Conservation (phyloP, 495 filamentous ascomycete genomes). For the Daldinia grandis region DNA sequence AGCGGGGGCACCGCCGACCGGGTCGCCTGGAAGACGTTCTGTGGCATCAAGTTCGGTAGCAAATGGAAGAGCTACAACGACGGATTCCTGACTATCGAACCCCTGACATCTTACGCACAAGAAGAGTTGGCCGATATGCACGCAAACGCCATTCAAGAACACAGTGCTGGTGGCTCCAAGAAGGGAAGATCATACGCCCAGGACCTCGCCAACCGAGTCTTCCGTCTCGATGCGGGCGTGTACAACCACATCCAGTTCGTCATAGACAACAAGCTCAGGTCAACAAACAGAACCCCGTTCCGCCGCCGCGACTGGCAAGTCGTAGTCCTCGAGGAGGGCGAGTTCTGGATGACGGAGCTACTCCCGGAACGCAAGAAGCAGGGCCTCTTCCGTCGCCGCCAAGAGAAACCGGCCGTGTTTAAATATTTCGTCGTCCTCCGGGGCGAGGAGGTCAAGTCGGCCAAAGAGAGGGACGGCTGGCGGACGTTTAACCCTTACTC, state of each 20-base stretch:
- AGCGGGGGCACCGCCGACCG: not conserved
- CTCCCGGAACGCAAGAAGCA: conserved; percentile 36
- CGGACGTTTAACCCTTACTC: conserved; percentile 16
- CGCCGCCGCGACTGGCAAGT: conserved; percentile 41
- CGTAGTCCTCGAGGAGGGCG: conserved; percentile 29
- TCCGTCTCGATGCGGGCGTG: conserved; percentile 6
- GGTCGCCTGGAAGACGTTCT: conserved; percentile 22
- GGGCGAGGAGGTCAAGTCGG: conserved; percentile 37
- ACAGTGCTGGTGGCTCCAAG: conserved; percentile 16
- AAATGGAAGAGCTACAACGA: conserved; percentile 24
- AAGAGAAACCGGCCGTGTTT: not conserved
- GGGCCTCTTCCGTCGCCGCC: conserved; percentile 24
- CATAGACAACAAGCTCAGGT: conserved; percentile 28
- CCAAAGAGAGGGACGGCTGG: conserved; percentile 38
- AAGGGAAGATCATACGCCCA: conserved; percentile 38
- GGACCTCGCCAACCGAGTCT: conserved; percentile 39
- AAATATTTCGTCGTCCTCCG: conserved; percentile 36
- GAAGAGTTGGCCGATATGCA: conserved; percentile 39
- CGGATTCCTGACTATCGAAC: conserved; percentile 21
- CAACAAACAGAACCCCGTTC: conserved; percentile 39
- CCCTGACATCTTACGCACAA: conserved; percentile 20
- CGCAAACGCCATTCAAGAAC: conserved; percentile 19
- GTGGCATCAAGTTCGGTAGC: conserved; percentile 27
- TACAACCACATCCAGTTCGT: conserved; percentile 31
- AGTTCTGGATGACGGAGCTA: conserved; percentile 37